Percentiles rank a stretch among this genome's conserved stretches.
Conservation (phyloP, 176 grass and related monocot species). For the Bolboschoenus planiculmis region DNA sequence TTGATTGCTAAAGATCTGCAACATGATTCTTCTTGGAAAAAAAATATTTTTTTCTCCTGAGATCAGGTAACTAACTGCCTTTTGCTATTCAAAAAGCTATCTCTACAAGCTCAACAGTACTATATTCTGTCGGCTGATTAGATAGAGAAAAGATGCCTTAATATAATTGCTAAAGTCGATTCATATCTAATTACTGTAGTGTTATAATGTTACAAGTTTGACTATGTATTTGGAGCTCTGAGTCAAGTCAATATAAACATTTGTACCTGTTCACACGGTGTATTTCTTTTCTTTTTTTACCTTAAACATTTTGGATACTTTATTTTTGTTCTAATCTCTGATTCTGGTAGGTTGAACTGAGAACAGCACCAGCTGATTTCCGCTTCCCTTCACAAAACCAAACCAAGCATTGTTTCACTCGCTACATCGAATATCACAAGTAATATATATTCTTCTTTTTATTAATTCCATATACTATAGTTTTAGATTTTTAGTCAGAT, state of each 20-base stretch:
- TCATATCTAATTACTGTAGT: neutral
- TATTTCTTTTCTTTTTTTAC: neutral
- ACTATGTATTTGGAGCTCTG: neutral
- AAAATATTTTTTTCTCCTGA: neutral
- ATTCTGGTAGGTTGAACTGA: neutral
- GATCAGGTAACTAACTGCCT: neutral
- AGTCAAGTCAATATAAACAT: neutral
- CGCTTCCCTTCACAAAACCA: slow-evolving; percentile 23
- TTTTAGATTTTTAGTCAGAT: neutral
- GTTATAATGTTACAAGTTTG: neutral
- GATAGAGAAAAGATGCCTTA: neutral
- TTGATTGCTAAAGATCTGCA: neutral
- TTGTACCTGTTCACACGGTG: neutral
- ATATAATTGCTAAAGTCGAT: neutral
- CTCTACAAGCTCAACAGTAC: neutral
- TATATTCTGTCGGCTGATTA: neutral
- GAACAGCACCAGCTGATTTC: slow-evolving; percentile 15
- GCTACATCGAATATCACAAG: slow-evolving; percentile 18
- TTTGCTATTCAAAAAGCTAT: neutral
- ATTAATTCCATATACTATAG: neutral
- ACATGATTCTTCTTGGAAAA: neutral
- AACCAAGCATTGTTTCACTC: slow-evolving; percentile 25
- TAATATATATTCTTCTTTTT: neutral
- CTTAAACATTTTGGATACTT: neutral
- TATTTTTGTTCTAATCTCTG: neutral